These are phyloP conservation scores for Neurospora sp. DNA, from an alignment of 495 filamentous ascomycete species.

Conservation along the genomic window DNA sequence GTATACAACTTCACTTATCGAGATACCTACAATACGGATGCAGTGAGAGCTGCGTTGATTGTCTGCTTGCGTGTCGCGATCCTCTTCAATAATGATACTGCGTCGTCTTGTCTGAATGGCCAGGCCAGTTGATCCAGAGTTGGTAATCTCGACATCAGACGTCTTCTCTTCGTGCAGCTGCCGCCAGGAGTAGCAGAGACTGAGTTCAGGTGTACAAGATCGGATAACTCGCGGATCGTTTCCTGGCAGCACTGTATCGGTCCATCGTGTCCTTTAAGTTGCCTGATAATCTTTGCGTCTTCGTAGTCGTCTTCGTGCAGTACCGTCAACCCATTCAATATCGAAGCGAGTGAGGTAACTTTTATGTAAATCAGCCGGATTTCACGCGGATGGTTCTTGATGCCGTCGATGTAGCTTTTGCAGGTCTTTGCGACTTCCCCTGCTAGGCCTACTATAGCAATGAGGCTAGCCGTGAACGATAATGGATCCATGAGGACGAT, in stretches of 20 bases:
- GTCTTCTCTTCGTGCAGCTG: no score
- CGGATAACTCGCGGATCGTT: neutral
- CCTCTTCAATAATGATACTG: no score
- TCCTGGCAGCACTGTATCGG: neutral
- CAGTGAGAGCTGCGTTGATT: neutral
- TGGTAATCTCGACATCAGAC: no score
- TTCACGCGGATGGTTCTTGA: conserved; percentile 2
- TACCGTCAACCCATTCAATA: conserved; percentile 1
- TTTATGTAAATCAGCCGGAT: conserved; percentile 7
- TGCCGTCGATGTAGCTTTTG: conserved; percentile 6
- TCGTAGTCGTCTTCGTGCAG: neutral
- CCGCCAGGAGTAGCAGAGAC: no score
- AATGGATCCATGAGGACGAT: neutral
- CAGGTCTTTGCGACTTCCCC: conserved; percentile 1
- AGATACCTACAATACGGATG: no score
- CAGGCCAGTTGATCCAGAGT: no score
- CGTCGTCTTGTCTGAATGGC: no score
- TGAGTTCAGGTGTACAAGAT: no score
- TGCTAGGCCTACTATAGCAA: conserved; percentile 1
- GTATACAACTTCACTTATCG: no score
- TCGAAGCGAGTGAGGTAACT: neutral
- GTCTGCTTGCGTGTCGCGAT: neutral
- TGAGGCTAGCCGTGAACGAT: conserved; percentile 2
- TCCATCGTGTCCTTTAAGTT: neutral
- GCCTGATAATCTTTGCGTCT: neutral